These are phyloP conservation scores for Macaranga tanarius DNA, from an alignment of 441 rosid genomes.

Conservation along the genomic window DNA sequence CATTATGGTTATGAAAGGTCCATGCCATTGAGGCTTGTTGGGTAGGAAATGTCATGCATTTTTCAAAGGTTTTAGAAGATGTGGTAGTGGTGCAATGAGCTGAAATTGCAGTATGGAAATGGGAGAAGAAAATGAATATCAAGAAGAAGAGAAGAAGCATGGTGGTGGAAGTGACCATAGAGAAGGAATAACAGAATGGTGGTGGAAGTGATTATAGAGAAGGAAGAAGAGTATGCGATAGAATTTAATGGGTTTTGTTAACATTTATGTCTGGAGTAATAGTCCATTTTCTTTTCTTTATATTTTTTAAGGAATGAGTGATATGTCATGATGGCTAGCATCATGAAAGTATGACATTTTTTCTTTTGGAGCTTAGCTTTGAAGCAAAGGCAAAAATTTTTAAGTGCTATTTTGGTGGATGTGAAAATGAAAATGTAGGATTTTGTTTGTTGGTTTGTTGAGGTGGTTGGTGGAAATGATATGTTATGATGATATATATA, in stretches of 20 bases:
- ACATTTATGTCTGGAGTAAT: conserved; percentile 33
- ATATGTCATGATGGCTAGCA: conserved; percentile 17
- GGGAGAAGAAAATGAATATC: conserved; percentile 33
- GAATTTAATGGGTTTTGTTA: conserved; percentile 19
- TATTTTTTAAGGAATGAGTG: conserved; percentile 12
- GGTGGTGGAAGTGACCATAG: conserved; percentile 13
- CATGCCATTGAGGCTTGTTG: conserved; percentile 94
- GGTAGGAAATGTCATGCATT: conserved; percentile 75
- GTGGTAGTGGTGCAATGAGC: conserved; percentile 65
- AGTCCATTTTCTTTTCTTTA: background rate
- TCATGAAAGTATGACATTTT: background rate
- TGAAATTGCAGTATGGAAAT: conserved; percentile 34
- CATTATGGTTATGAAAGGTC: conserved; percentile 79
- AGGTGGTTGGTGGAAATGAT: background rate
- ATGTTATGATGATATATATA: background rate
- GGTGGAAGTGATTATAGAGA: background rate
- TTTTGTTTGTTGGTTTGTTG: background rate
- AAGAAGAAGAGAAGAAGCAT: conserved; percentile 26
- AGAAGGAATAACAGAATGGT: background rate
- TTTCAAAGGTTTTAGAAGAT: conserved; percentile 54
- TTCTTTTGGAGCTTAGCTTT: conserved; percentile 40
- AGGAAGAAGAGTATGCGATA: background rate
- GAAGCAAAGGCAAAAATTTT: conserved; percentile 38
- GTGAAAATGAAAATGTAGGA: background rate
- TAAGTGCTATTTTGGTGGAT: conserved; percentile 21